Conservation (phyloP, 768 basidiomycete species). For the Suillus paluster region DNA sequence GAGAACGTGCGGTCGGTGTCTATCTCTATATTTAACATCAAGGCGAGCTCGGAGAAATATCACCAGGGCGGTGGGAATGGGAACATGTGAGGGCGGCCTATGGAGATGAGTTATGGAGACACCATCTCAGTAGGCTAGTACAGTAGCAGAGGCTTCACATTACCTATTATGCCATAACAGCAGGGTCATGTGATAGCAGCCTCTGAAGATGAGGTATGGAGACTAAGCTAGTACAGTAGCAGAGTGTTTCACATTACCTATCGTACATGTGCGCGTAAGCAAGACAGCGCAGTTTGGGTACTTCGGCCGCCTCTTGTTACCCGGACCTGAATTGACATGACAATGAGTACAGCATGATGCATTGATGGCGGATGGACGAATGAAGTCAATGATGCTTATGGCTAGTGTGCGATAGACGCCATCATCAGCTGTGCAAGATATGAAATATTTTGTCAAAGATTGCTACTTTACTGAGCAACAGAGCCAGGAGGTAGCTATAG, state of each 20-base stretch:
- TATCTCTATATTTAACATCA: neutral
- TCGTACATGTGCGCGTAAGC: neutral
- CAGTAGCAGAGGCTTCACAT: neutral
- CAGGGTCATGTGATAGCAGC: neutral
- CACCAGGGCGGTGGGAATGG: neutral
- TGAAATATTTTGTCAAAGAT: neutral
- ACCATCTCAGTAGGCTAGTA: neutral
- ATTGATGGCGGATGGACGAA: neutral
- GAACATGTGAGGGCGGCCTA: neutral
- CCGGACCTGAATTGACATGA: neutral
- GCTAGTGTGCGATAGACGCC: neutral
- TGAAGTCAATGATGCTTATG: neutral
- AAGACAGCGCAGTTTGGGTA: neutral
- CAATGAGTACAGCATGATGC: neutral
- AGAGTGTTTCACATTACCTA: neutral
- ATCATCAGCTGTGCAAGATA: neutral
- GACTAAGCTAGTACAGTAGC: neutral
- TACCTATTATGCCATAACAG: no score
- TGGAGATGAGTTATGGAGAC: neutral
- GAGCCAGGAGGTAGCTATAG: neutral
- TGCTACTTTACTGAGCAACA: neutral
- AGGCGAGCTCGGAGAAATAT: neutral
- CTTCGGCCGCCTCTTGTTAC: neutral
- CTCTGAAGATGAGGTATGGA: neutral
- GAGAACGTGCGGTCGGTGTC: no score